phyloP scores from a whole-genome alignment of 1,284 basidiomycete genomes.

The Pascua sp. region DNA sequence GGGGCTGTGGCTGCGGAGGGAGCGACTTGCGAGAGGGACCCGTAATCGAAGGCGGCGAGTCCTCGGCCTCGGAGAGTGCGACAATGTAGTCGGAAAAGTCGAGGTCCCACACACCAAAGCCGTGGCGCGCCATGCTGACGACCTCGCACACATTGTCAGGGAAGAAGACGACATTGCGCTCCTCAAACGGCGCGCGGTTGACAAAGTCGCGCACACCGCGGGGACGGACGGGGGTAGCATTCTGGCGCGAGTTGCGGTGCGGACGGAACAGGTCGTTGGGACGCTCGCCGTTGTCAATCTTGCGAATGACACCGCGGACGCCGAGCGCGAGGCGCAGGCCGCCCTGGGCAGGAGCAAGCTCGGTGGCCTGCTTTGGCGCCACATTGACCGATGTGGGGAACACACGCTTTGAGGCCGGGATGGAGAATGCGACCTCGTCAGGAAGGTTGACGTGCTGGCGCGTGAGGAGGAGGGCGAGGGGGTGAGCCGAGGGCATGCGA shows the following conservation, averaged over 20 bases:
- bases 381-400: slow-evolving; percentile 41
- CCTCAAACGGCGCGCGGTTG: slow-evolving; percentile 39
- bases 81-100: slow-evolving; percentile 39
- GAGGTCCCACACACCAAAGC: slow-evolving; percentile 41
- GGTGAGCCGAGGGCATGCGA: slow-evolving; percentile 42
- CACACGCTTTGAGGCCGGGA: slow-evolving; percentile 35
- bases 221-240: slow-evolving; percentile 19
- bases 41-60: slow-evolving; percentile 3
- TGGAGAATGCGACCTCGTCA: slow-evolving; percentile 39
- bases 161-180: slow-evolving; percentile 36
- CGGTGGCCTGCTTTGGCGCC: slow-evolving; percentile 9
- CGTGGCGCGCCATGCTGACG: slow-evolving; percentile 40
- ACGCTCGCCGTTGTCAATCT: slow-evolving; percentile 30
- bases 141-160: slow-evolving; percentile 30
- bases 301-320: slow-evolving; percentile 26
- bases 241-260: slow-evolving; percentile 13
- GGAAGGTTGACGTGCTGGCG: slow-evolving; percentile 37
- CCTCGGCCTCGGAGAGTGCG: slow-evolving; percentile 31
- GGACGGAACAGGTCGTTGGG: slow-evolving; percentile 16
- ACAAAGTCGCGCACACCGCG: slow-evolving; percentile 40
- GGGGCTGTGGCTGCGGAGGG: background rate
- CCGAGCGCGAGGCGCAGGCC: slow-evolving; percentile 31
- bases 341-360: slow-evolving; percentile 30
- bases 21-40: background rate
- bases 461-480: slow-evolving; percentile 31